Base-by-base conservation (phyloP, 768 basidiomycete species). In the Phylloporus sp. region DNA sequence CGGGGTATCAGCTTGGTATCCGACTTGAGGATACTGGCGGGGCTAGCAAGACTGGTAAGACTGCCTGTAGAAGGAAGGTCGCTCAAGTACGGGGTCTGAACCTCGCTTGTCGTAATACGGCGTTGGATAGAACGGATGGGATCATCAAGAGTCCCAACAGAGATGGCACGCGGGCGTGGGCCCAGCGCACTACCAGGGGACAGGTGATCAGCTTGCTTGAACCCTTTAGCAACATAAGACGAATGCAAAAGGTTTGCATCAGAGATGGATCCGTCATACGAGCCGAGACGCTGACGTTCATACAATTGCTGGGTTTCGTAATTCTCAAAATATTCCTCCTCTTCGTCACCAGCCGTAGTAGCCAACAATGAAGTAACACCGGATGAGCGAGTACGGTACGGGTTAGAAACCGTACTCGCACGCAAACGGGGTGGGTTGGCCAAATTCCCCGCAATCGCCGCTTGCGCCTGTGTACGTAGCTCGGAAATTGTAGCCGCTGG, bases 341-440 rank as follows among this genome's bases (percentile, higher is more conserved):
- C 89, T 16, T 88, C 85, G 53, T 84, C 81, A 38, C 79, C 75
- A 28, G 66, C 77, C 2, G 85, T 80, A 2, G 85, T 82, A 15
- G 82, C 67, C 35, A 90, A 72, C 53, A 88, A 73, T 4, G 86
- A 85, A 36, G 75, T 73, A n/a, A 76, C 70, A 16, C 74, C 75
- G 43, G 82, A 76, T 50, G 86, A 74, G 56, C 86, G 77, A 47
- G 76, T 73, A 55, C 90, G 82, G 68, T 93, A 94, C n/a, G 92
- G 90, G 65, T 91, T 88, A 12, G 94, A 95, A 15, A 97, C 93
- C 1, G 94, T 97, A 63, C 80, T 94, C 15, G 94, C 93, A 9
- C 94, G 85, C 66, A 85, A 72, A 54, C 94, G 81, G 46, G 89
- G 82, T 16, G 88, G 88, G 59, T 86, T 85, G 49, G 81, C 84